Percentiles rank a stretch among this genome's conserved stretches.
Evolutionary conservation across 257 asterid species (phyloP).

Genomic region (Catharanthus roseus): DNA sequence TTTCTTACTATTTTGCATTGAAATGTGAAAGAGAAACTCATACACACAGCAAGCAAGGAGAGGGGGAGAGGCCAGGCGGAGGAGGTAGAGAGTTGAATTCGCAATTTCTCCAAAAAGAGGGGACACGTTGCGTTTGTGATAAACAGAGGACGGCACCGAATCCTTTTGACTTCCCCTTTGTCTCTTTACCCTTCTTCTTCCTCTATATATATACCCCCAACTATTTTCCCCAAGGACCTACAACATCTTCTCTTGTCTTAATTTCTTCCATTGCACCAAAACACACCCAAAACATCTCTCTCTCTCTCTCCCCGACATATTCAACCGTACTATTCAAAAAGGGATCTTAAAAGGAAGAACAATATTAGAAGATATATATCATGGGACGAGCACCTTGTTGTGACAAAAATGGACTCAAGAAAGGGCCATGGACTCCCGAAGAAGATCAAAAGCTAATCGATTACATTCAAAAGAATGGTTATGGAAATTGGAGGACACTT

Average conservation of each 20-base stretch:
- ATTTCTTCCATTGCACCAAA: neutral
- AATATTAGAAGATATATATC: neutral
- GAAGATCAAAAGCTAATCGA: slow-evolving; percentile 72
- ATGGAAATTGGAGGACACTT: slow-evolving; percentile 82
- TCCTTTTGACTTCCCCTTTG: slow-evolving; percentile 26
- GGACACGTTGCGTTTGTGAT: slow-evolving; percentile 75
- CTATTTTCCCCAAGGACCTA: slow-evolving; percentile 11
- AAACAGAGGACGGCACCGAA: slow-evolving; percentile 74
- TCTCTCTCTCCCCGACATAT: neutral
- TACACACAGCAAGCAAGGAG: neutral
- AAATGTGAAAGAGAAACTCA: neutral
- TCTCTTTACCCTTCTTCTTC: neutral
- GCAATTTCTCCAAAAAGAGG: slow-evolving; percentile 24
- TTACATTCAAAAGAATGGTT: slow-evolving; percentile 57
- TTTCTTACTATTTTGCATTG: too few species aligned
- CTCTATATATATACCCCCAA: slow-evolving; percentile 13
- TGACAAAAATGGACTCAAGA: slow-evolving; percentile 73
- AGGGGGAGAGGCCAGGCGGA: too few species aligned
- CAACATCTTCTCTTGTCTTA: too few species aligned
- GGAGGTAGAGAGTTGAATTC: slow-evolving; percentile 13
- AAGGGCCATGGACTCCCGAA: slow-evolving; percentile 90
- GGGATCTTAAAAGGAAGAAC: neutral
- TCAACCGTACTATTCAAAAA: neutral
- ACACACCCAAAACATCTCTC: slow-evolving; percentile 2
- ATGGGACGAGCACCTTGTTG: slow-evolving; percentile 87